Percentiles rank a stretch among this genome's conserved stretches.
phyloP scores from a whole-genome alignment of 495 filamentous ascomycete genomes.

The Penicillium roqueforti region DNA sequence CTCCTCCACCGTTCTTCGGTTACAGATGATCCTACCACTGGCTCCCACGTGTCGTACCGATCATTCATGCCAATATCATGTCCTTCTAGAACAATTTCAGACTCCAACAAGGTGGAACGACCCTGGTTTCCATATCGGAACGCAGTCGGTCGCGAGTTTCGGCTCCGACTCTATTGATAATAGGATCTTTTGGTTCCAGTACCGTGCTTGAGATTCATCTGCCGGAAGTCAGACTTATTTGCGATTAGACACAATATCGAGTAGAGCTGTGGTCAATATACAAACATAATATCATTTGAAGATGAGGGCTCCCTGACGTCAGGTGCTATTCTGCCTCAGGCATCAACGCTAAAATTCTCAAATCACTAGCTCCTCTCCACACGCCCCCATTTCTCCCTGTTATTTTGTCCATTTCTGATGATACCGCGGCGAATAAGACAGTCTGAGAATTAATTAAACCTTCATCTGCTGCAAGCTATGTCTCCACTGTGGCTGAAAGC shows the following conservation, averaged over 20 bases:
- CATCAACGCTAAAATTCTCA: not conserved
- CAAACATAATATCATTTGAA: not conserved
- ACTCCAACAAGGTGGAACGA: not conserved
- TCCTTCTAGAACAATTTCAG: not conserved
- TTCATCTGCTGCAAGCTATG: not conserved
- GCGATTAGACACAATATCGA: not conserved
- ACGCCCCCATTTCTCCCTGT: not conserved
- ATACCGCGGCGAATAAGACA: not conserved
- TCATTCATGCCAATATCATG: not conserved
- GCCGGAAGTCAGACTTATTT: not conserved
- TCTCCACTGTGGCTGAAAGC: not conserved
- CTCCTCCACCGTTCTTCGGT: not conserved
- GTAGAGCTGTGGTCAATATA: not conserved
- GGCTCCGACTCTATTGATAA: not conserved
- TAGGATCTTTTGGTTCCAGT: not conserved
- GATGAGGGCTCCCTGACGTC: conserved; percentile 20
- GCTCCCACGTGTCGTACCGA: not conserved
- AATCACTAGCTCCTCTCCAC: not conserved
- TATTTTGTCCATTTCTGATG: not conserved
- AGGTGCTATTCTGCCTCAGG: conserved; percentile 20
- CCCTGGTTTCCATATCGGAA: not conserved
- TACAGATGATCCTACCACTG: conserved; percentile 3
- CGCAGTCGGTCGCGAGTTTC: not conserved
- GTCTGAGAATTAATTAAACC: not conserved
- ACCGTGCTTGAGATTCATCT: not conserved